phyloP scores from a whole-genome alignment of 192 early-diverging fungal species.

The Coemansia sp. region DNA sequence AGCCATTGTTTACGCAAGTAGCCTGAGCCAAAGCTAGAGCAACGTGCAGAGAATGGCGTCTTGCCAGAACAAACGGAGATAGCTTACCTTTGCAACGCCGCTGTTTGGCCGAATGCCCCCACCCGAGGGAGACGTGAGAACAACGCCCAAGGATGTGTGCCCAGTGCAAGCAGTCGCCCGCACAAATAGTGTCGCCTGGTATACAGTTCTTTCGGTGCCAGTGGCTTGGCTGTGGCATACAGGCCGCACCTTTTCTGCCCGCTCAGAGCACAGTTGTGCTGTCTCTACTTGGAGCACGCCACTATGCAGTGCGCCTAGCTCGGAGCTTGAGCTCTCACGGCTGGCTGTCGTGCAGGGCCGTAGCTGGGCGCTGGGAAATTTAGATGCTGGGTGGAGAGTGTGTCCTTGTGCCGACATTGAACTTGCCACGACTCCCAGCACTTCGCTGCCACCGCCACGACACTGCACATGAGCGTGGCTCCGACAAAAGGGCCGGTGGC shows the following conservation, averaged over 20 bases:
- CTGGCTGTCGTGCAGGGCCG: background rate
- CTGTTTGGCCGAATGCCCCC: background rate
- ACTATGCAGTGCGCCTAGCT: background rate
- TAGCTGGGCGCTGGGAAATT: background rate
- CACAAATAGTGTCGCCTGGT: slow-evolving; percentile 2
- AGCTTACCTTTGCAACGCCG: slow-evolving; percentile 5
- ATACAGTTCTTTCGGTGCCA: background rate
- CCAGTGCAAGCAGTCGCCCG: background rate
- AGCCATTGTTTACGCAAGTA: background rate
- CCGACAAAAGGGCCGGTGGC: background rate
- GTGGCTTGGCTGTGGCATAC: background rate
- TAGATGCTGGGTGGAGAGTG: background rate
- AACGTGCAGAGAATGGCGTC: background rate
- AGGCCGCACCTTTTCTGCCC: background rate
- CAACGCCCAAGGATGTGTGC: background rate
- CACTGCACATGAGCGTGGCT: background rate
- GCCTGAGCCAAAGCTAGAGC: background rate
- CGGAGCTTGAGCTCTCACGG: background rate
- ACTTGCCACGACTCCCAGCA: background rate
- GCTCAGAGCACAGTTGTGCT: background rate
- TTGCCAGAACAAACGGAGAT: background rate
- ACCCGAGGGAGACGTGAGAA: background rate
- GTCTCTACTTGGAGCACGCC: background rate
- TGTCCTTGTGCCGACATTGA: background rate
- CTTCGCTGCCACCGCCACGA: background rate